Conservation (phyloP, 2,329 filamentous ascomycete species). For the Neophaeococcomyces aloes region DNA sequence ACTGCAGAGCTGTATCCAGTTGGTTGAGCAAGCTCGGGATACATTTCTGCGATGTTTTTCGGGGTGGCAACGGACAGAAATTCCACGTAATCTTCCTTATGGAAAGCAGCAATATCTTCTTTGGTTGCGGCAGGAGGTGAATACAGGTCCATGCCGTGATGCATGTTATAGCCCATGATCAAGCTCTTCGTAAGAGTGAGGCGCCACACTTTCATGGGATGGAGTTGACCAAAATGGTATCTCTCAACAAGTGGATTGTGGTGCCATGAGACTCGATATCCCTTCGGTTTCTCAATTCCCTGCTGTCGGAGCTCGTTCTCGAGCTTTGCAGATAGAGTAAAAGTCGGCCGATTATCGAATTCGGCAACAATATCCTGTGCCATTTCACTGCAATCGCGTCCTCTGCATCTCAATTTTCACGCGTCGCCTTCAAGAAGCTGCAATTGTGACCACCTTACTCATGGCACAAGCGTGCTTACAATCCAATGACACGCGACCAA, state of each 20-base stretch:
- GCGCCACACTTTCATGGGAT: constrained; percentile 99
- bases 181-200: constrained; percentile 90
- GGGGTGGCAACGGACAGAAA: constrained; percentile 67
- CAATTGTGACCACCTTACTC: no score
- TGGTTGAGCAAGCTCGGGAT: constrained; percentile 19
- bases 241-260: constrained; percentile 90
- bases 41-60: constrained; percentile 54
- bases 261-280: constrained; percentile 89
- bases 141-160: constrained; percentile 93
- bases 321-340: constrained; percentile 43
- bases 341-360: constrained; percentile 26
- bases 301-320: constrained; percentile 46
- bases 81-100: constrained; percentile 79
- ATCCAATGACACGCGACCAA: no score
- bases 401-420: no score
- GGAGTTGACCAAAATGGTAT: constrained; percentile 91
- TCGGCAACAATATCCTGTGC: constrained; percentile 18
- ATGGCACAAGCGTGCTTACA: no score
- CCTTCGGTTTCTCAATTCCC: constrained; percentile 67
- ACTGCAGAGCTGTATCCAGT: constrained; percentile 37
- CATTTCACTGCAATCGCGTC: constrained; percentile 3
- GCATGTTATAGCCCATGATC: constrained; percentile 89
- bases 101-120: constrained; percentile 78
- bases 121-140: constrained; percentile 72
- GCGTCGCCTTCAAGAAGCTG: no score